Evolutionary conservation across 495 filamentous ascomycete species (phyloP).

Genomic region (Podospora comata): DNA sequence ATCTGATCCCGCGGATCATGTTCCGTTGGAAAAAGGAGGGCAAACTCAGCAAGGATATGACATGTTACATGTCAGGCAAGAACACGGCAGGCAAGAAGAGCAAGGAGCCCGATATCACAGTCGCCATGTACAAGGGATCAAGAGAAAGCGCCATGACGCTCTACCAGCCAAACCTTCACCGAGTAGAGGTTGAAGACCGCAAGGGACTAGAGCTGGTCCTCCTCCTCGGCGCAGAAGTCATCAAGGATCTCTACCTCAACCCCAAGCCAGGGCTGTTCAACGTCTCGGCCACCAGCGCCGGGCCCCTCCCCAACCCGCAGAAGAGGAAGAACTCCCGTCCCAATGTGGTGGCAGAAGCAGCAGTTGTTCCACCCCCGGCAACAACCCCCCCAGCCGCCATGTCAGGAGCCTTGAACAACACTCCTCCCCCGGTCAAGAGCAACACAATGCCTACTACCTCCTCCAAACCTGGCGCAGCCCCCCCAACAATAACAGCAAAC

Average conservation of each 20-base stretch:
- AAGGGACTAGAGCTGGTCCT: slow-evolving; percentile 91
- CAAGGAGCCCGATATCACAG: slow-evolving; percentile 90
- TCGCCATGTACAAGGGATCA: slow-evolving; percentile 69
- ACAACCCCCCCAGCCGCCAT: slow-evolving; percentile 22
- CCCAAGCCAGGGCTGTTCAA: slow-evolving; percentile 74
- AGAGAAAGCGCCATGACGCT: slow-evolving; percentile 61
- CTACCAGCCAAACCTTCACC: slow-evolving; percentile 85
- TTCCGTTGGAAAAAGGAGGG: slow-evolving; percentile 94
- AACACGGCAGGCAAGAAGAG: slow-evolving; percentile 67
- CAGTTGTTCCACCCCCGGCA: slow-evolving; percentile 9
- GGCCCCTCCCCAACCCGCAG: slow-evolving; percentile 29
- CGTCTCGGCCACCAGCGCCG: slow-evolving; percentile 48
- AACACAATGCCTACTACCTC: background rate
- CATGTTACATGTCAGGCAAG: slow-evolving; percentile 76
- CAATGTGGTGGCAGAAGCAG: slow-evolving; percentile 18
- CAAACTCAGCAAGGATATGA: slow-evolving; percentile 73
- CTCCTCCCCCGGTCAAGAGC: slow-evolving; percentile 5
- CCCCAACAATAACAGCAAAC: slow-evolving; percentile 25
- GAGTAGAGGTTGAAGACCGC: slow-evolving; percentile 89
- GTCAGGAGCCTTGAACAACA: slow-evolving; percentile 30
- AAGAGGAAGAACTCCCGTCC: slow-evolving; percentile 43
- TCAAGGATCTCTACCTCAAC: slow-evolving; percentile 79
- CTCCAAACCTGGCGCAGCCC: slow-evolving; percentile 6
- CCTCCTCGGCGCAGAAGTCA: slow-evolving; percentile 76
- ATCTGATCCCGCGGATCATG: slow-evolving; percentile 70